phyloP scores from a whole-genome alignment of 2,329 filamentous ascomycete genomes.

The Tolypocladium album region DNA sequence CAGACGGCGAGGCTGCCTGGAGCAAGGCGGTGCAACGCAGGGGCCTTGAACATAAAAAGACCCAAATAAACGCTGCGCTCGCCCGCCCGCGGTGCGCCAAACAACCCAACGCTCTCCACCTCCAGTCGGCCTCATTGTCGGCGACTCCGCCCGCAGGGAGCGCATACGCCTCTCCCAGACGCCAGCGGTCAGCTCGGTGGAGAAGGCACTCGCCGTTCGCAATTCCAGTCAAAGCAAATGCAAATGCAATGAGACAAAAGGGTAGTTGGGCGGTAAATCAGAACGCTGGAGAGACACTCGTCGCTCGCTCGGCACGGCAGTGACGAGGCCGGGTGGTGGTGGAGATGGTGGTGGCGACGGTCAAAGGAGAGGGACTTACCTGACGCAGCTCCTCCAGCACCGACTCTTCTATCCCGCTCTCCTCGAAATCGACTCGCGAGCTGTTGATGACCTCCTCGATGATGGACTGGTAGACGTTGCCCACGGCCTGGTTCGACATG shows the following conservation, averaged over 20 bases:
- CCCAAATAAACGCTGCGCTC: conserved; percentile 1
- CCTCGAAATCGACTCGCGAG: conserved; percentile 92
- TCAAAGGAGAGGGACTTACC: conserved; percentile 37
- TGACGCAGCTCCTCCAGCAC: conserved; percentile 79
- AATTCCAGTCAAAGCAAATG: not conserved
- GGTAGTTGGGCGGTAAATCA: not conserved
- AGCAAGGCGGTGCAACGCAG: not conserved
- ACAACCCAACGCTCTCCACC: not conserved
- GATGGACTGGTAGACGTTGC: conserved; percentile 68
- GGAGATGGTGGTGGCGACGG: not conserved
- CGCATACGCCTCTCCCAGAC: not conserved
- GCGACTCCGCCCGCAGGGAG: not conserved
- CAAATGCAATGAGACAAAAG: not conserved
- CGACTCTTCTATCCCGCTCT: conserved; percentile 80
- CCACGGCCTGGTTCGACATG: conserved; percentile 54
- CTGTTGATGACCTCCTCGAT: conserved; percentile 83
- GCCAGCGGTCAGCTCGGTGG: not conserved
- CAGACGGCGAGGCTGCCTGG: not conserved
- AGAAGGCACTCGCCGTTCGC: not conserved
- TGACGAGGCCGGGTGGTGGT: not conserved
- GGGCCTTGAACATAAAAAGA: not conserved
- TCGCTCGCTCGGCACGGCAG: not conserved
- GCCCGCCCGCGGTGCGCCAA: not conserved
- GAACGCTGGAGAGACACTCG: not conserved
- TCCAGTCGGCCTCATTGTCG: not conserved